Base-by-base conservation (phyloP, 1,139 yeast genomes). In the Arxiozyma bovina region DNA sequence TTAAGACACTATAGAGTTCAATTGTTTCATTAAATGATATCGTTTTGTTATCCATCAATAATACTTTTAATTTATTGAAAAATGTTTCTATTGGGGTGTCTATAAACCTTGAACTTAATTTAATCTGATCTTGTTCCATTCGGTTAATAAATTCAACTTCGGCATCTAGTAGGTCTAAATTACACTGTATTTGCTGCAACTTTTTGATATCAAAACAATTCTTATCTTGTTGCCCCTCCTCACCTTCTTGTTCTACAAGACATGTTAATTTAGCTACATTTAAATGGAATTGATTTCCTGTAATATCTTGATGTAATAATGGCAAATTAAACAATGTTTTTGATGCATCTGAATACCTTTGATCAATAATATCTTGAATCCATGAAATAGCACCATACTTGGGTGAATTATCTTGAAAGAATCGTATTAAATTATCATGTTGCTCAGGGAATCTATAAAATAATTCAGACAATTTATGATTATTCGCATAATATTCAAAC, bases 231-330 rank as follows among this genome's bases (percentile, higher is more conserved):
- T 34, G 40, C 6, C n/a, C 40, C 6, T 34, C n/a, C 4, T 59
- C 56, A 15, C 55, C 58, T 2, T 51, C 57, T 5, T 60, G 59
- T 5, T 60, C 62, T 0, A 73, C 75, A 4, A 77, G 58, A 3
- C 72, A 70, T 34, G 76, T 64, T 42, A 89, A 70, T 66, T 88
- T 89, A 4, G 95, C 91, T 54, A 89, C 73, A 50, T 90, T 85
- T 58, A 83, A 75, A 60, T 84, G 82, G 44, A 86, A 66, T 60
- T 78, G 80, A 63, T 78, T 79, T 61, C 77, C 77, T 9, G 71
- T 73, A 51, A 79, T 73, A 17, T 72, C 68, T 21, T 78, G 82
- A 23, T 73, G 74, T 2, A 59, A 56, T 8, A 58, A 63, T 4
- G 80, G 76, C 8, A 81, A 75, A 5, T 67, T 60, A n/a, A 72